Evolutionary conservation across 2,329 filamentous ascomycete species (phyloP), one percentile per base, ranked within the genome.

Genomic region (Colletotrichum tabaci): DNA sequence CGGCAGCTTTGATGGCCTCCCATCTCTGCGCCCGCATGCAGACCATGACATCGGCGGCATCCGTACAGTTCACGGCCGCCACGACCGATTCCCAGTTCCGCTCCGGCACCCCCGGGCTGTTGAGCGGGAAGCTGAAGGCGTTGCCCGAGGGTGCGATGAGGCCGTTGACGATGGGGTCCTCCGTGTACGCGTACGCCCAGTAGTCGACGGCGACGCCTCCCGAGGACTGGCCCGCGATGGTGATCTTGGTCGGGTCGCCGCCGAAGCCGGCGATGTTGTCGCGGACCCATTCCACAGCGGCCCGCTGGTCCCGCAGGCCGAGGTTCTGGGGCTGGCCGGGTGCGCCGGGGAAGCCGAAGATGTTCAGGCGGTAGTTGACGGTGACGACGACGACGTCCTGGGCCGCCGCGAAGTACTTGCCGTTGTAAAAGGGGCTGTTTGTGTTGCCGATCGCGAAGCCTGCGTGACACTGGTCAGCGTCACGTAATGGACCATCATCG

Each of bases 261-360:
- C 85, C 85, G 73, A 88, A 88, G 0, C 74, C 75, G 12, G 75
- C 80, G 44, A 86, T 82, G 73, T 88, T 87, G 55, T 83, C 78
- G 2, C 79, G 81, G 0, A 87, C 75, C 87, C 87, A 88, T 76
- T 87, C 84, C 0, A 88, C 78, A 0, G 85, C 86, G 0, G 80
- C 74, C 2, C 86, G 83, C 74, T 89, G 87, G 75, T 90, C 87
- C 1, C 82, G 80, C 4, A 88, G 75, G 0, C 85, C 86, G 1
- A 86, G 74, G 66, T 88, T 88, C 46, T 81, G 79, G 0, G 66
- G 47, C 26, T 66, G 66, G 1, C 62, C 74, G 69, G 79, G 76
- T 0, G 76, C 77, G 4, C 80, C 80, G 0, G 82, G 83, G 66
- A 85, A 84, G 40, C 83, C 83, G 52, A 85, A 83, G 69, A 85